Evolutionary conservation across 2,329 filamentous ascomycete species (phyloP).

Genomic region (Capronia coronata): DNA sequence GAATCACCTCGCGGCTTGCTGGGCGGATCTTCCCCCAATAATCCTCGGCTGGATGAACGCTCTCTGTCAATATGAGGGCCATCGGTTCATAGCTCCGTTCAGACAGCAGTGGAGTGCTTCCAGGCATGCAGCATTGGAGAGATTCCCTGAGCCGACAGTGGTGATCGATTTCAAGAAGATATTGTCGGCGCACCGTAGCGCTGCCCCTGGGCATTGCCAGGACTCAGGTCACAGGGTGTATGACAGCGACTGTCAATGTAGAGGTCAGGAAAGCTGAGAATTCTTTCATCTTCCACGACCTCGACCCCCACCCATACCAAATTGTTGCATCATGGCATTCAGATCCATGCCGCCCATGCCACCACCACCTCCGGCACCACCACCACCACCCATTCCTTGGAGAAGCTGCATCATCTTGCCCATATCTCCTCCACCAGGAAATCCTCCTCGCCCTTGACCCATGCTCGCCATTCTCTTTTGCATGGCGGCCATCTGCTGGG

Average conservation of each 20-base stretch:
- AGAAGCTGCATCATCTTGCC: slow-evolving; percentile 88
- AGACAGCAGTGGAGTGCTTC: no score
- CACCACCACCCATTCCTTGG: slow-evolving; percentile 70
- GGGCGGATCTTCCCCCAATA: no score
- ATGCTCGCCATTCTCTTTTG: slow-evolving; percentile 91
- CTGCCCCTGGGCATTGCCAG: background rate
- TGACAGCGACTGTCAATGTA: background rate
- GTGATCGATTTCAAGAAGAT: no score
- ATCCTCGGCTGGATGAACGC: no score
- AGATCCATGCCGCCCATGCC: slow-evolving; percentile 56
- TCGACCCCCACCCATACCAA: slow-evolving; percentile 39
- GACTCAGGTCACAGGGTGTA: background rate
- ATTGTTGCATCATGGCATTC: slow-evolving; percentile 67
- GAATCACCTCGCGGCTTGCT: no score
- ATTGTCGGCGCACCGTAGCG: background rate
- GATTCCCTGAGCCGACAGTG: no score
- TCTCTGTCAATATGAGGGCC: no score
- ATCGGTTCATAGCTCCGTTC: no score
- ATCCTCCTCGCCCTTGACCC: slow-evolving; percentile 63
- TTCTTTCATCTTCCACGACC: slow-evolving; percentile 39
- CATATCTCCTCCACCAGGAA: slow-evolving; percentile 59
- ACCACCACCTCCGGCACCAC: slow-evolving; percentile 42
- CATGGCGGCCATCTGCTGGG: slow-evolving; percentile 86
- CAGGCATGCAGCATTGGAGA: no score
- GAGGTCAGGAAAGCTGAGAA: background rate